A percentile compares a stretch with the other conserved stretches of the same genome.
These are phyloP conservation scores for Sisymbrium irio DNA, from an alignment of 345 rosid genomes.

Conservation along the genomic window DNA sequence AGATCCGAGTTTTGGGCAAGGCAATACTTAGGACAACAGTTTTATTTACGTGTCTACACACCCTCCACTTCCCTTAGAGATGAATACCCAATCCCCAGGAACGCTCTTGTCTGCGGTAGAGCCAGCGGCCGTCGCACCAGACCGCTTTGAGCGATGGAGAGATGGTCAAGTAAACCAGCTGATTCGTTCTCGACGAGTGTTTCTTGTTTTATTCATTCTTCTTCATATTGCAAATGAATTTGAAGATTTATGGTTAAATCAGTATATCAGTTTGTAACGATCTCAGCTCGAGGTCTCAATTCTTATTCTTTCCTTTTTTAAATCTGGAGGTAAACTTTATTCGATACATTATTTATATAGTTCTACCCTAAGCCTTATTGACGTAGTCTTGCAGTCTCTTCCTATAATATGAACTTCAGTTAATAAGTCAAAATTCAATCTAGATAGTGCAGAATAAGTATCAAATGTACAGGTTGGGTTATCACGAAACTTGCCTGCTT, in stretches of 20 bases:
- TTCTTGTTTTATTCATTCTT: constrained; percentile 26
- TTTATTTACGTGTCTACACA: constrained; percentile 80
- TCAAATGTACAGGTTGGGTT: no score
- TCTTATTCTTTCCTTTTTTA: constrained; percentile 29
- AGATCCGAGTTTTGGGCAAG: constrained; percentile 93
- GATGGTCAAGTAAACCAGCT: constrained; percentile 26
- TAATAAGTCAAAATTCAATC: not conserved
- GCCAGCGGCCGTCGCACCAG: constrained; percentile 74
- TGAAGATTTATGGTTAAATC: constrained; percentile 1
- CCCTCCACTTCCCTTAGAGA: constrained; percentile 77
- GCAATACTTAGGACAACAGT: constrained; percentile 91
- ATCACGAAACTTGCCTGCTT: not conserved
- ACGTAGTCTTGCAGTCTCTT: not conserved
- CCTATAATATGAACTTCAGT: not conserved
- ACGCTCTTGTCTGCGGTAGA: constrained; percentile 78
- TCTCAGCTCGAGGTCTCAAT: constrained; percentile 63
- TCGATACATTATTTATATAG: not conserved
- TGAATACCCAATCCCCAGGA: constrained; percentile 84
- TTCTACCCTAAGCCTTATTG: not conserved
- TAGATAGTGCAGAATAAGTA: no score
- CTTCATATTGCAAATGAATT: constrained; percentile 1
- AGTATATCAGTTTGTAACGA: constrained; percentile 29
- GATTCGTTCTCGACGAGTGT: not conserved
- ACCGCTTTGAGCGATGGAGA: constrained; percentile 45
- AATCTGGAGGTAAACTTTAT: not conserved